Evolutionary conservation across 805 yeast genomes (phyloP), one percentile per base, ranked within the genome.

Genomic region (Barnettozyma botsteinii): DNA sequence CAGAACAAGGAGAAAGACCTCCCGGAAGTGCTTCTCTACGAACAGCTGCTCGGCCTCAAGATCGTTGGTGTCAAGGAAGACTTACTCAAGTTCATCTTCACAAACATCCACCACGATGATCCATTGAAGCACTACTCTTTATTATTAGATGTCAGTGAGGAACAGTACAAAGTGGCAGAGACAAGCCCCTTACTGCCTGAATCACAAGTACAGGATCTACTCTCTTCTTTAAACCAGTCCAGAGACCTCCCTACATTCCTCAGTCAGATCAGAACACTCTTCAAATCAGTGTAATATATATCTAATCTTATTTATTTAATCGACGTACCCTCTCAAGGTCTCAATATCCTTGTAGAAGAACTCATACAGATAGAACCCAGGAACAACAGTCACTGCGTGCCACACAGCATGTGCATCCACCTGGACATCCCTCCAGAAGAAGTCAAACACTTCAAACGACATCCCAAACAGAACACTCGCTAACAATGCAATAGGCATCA

Each of bases 391-490:
- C 17, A 85, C 75, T 21, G 84, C 70, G 59, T 93, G 98, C 98
- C 98, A 93, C 29, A 91, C 54, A 0, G 96, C 78, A 61, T 93
- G 98, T 0, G 96, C 95, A 62, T 93, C 98, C 0, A 93, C 52
- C 29, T 85, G 69, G 50, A 72, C 83, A 37, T 53, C 64, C 28
- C 82, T 57, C 13, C 85, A 93, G 5, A 94, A 75, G 58, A 93
- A 93, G 61, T 91, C 98, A 61, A 88, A 84, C 27, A 91, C 62
- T 58, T 91, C 98, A 48, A 91, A 73, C n/a, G 83, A 70, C 93
- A 87, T 86, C 1, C 95, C 97, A 19, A 73, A 51, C 2, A 75
- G 53, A 10, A 89, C 81, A 30, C 69, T 56, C 0, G 62, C 43
- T 9, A 80, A 84, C 33, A 77, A 58, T 10, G 62, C 51, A 4